Conservation (phyloP, 2,329 filamentous ascomycete species). For the Amylocarpus encephaloides region DNA sequence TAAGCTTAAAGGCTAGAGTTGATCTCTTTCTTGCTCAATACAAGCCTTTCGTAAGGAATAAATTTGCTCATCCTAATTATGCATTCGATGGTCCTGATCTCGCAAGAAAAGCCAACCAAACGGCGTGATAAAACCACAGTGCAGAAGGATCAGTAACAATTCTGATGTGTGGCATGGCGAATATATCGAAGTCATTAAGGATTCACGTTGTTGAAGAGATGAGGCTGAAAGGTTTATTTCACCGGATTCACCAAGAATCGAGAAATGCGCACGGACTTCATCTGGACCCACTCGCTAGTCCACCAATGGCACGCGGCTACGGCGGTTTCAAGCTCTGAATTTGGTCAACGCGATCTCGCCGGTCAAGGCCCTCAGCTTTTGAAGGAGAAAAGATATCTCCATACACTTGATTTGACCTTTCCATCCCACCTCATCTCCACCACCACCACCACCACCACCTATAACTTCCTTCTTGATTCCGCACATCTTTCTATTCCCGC, state of each 20-base stretch:
- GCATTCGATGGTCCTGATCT: no score
- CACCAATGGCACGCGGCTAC: neutral
- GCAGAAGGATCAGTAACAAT: no score
- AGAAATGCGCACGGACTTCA: neutral
- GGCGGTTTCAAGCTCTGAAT: conserved; percentile 1
- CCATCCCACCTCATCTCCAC: conserved; percentile 11
- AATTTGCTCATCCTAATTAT: no score
- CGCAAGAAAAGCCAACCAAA: no score
- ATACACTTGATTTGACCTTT: conserved; percentile 4
- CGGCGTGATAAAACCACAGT: no score
- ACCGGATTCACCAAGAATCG: neutral
- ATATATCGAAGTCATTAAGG: no score
- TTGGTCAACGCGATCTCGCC: neutral
- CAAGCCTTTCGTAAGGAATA: no score
- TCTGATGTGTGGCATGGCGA: no score
- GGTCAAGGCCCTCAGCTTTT: neutral
- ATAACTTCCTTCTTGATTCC: neutral
- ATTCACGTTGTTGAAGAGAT: neutral
- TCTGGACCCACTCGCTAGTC: neutral
- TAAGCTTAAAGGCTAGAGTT: no score
- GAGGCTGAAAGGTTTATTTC: neutral
- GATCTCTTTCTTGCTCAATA: no score
- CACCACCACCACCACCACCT: conserved; percentile 1
- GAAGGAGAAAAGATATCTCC: conserved; percentile 10
- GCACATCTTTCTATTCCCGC: conserved; percentile 14